These are phyloP conservation scores for Flaveria bidentis DNA, from an alignment of 129 eudicot genomes.

Conservation along the genomic window DNA sequence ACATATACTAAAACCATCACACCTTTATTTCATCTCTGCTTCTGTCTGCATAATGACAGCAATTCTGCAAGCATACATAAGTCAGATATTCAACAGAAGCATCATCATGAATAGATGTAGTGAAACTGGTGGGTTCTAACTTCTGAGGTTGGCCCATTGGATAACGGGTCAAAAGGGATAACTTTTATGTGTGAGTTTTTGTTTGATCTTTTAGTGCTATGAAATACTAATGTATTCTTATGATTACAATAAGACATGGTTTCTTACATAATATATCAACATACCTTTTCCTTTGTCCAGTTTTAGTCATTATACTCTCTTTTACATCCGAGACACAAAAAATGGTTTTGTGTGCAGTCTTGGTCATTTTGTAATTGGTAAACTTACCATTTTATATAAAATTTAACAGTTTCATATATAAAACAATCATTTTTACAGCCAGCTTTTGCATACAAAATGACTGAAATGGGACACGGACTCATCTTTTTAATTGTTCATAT, in stretches of 20 bases:
- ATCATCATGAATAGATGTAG: neutral
- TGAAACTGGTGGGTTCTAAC: neutral
- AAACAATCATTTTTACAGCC: neutral
- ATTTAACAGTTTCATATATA: neutral
- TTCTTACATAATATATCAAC: neutral
- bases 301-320: neutral
- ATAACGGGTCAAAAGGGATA: neutral
- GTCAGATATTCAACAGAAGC: slow-evolving; percentile 4
- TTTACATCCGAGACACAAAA: neutral
- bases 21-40: slow-evolving; percentile 17
- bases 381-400: neutral
- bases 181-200: neutral
- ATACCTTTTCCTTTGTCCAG: neutral
- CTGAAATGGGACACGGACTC: neutral
- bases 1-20: neutral
- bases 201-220: neutral
- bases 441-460: neutral
- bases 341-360: neutral
- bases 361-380: neutral
- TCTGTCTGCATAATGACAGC: slow-evolving; percentile 45
- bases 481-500: neutral
- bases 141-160: neutral
- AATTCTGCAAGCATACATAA: slow-evolving; percentile 50
- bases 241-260: neutral
- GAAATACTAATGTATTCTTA: neutral